phyloP scores from a whole-genome alignment of 495 filamentous ascomycete genomes.

The Trichoderma reesei region DNA sequence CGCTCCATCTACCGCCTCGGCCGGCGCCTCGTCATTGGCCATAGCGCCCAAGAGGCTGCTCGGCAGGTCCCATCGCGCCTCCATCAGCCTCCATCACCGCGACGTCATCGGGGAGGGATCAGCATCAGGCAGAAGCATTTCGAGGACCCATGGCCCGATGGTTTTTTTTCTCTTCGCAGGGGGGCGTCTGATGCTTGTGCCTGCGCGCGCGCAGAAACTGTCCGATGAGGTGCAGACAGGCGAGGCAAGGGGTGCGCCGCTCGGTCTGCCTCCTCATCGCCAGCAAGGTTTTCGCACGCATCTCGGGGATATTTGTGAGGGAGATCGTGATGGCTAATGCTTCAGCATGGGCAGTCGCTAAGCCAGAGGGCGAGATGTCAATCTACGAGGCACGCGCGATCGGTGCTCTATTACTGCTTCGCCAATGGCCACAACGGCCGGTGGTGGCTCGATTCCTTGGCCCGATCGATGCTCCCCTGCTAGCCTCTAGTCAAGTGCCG shows the following conservation, averaged over 20 bases:
- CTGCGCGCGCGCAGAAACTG: background rate
- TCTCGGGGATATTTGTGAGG: no score
- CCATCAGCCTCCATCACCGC: background rate
- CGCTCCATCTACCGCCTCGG: background rate
- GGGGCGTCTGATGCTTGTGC: background rate
- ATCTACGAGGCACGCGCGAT: background rate
- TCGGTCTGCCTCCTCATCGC: no score
- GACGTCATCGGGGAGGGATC: conserved; percentile 2
- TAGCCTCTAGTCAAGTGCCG: background rate
- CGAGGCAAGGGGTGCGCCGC: background rate
- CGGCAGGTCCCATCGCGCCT: background rate
- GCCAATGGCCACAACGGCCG: background rate
- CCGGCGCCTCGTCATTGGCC: background rate
- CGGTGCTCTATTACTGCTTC: background rate
- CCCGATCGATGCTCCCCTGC: conserved; percentile 2
- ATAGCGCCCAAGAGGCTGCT: background rate
- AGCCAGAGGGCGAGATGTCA: background rate
- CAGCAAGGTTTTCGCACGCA: no score
- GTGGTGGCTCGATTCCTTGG: background rate
- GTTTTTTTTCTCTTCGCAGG: background rate
- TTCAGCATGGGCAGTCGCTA: background rate
- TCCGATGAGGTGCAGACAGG: background rate
- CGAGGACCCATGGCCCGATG: background rate
- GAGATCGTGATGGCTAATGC: no score
- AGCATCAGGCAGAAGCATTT: conserved; percentile 7